Base-by-base conservation (phyloP, 2,329 filamentous ascomycete genomes). In the Macroventuria anomochaeta region DNA sequence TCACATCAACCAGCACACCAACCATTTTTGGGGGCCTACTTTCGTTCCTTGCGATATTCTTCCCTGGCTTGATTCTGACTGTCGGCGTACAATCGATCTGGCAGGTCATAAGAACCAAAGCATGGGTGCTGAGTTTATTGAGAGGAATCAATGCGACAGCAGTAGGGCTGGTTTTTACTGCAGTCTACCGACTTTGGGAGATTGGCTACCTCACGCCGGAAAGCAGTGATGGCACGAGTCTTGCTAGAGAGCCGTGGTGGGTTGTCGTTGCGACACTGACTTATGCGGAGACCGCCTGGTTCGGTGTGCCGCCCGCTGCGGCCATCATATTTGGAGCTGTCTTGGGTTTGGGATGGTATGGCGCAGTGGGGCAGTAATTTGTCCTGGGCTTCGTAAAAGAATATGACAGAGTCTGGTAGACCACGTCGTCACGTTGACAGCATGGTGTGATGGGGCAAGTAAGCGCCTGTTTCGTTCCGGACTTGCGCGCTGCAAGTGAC, bases 181-280 rank as follows among this genome's bases (percentile, higher is more conserved):
- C 77, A 11, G 76, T 79, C 18, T 79, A 79, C 39, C 57, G 75
- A 7, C 66, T 79, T 2, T 79, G 76, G 71, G 71, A 77, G 56
- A 77, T 78, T 55, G 76, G 77, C 1, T 78, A 77, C 57, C 36
- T 79, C 33, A 75, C 75, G 18, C 67, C 70, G 4, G 67, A 76
- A 17, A 62, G 61, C 7, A 70, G 59, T 18, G 55, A 65, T 39
- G 76, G 77, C 5, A 68, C 63, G 33, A 73, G 68, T 53, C 57
- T 79, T 46, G 75, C 70, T 1, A 39, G 57, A 3, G 76, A 79
- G 61, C 74, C 77, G 1, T 79, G 73, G 75, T 79, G 76, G 76
- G 76, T 78, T 0, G 77, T 78, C n/a, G 71, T 78, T 18, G 69
- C 75, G 25, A 73, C 75, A 2, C 50, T 76, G 6, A 72, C 71